A percentile compares a stretch with the other conserved stretches of the same genome.
Evolutionary conservation across 2,329 filamentous ascomycete species (phyloP).

Genomic region (Ceratocystis cubensis): DNA sequence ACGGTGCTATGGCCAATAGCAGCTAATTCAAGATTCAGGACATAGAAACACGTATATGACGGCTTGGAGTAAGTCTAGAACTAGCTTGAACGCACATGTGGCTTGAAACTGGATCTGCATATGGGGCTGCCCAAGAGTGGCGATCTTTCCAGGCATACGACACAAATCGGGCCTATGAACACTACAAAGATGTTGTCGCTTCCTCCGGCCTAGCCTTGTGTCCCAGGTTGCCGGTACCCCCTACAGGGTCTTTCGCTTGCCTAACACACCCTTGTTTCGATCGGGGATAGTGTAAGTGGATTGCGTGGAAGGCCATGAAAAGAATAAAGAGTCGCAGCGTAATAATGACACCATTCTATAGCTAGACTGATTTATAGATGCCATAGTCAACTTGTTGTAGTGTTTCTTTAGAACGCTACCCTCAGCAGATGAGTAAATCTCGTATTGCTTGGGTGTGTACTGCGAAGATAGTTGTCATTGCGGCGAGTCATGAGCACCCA

Average conservation of each 20-base stretch:
- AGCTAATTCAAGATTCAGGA: background rate
- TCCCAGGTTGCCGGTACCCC: background rate
- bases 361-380: background rate
- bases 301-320: background rate
- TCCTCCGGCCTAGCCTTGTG: background rate
- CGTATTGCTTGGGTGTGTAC: too few relatives aligned
- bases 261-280: background rate
- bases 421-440: too few relatives aligned
- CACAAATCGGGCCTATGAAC: background rate
- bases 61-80: background rate
- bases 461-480: too few relatives aligned
- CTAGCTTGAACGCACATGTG: background rate
- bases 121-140: background rate
- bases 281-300: background rate
- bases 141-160: background rate
- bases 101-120: too few relatives aligned
- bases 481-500: too few relatives aligned
- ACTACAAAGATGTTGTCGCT: background rate
- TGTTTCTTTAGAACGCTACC: too few relatives aligned
- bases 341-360: background rate
- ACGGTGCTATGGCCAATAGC: background rate
- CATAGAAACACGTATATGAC: background rate
- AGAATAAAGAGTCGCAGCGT: background rate
- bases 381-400: too few relatives aligned
- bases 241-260: background rate